phyloP scores from a whole-genome alignment of 495 filamentous ascomycete genomes.

The Aspergillus leporis region DNA sequence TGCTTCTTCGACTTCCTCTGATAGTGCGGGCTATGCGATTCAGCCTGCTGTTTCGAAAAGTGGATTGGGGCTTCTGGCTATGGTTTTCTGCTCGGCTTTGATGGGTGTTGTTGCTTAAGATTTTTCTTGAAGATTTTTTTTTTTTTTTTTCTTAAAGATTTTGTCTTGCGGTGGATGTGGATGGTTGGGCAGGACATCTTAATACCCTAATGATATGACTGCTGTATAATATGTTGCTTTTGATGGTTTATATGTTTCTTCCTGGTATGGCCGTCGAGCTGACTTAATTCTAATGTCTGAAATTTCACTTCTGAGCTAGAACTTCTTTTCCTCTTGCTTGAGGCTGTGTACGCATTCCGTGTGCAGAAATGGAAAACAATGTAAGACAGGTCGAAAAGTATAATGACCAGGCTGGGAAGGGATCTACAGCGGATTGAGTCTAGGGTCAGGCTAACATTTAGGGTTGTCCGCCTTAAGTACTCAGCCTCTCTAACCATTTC shows the following conservation, averaged over 20 bases:
- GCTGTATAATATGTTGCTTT: neutral
- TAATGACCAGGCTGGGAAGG: too few relatives aligned
- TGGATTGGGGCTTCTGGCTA: constrained; percentile 36
- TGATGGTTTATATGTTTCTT: neutral
- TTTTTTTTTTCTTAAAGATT: neutral
- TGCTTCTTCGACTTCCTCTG: constrained; percentile 3
- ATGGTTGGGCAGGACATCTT: neutral
- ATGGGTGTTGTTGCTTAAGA: constrained; percentile 28
- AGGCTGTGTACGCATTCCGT: too few relatives aligned
- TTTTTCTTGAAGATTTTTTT: neutral
- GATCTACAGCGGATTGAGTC: too few relatives aligned
- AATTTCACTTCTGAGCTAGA: neutral
- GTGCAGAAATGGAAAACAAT: too few relatives aligned
- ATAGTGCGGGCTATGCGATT: constrained; percentile 15
- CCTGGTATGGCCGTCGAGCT: neutral
- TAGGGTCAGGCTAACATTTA: too few relatives aligned
- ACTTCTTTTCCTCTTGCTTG: neutral
- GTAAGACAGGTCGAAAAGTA: too few relatives aligned
- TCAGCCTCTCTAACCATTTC: too few relatives aligned
- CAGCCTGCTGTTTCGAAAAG: constrained; percentile 31
- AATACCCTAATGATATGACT: constrained; percentile 3
- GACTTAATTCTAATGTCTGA: neutral
- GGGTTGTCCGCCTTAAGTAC: too few relatives aligned
- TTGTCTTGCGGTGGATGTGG: neutral
- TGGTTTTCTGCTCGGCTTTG: constrained; percentile 40